Evolutionary conservation across 345 rosid species (phyloP).

Genomic region (Chamaenerion angustifolium): DNA sequence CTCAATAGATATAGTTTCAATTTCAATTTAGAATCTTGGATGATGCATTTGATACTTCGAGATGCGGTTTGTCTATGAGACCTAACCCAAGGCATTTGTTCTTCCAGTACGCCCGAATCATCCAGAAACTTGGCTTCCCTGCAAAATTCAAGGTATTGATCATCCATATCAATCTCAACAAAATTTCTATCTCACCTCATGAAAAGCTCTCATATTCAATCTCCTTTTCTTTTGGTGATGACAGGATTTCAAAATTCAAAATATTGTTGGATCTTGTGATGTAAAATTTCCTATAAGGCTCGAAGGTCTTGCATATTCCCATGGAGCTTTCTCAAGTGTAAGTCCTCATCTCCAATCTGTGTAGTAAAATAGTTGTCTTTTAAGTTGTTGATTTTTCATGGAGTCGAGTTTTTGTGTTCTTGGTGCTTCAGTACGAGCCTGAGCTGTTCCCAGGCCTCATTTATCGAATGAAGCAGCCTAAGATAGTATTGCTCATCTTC

Average conservation of each 20-base stretch:
- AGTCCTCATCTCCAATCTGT: slow-evolving; percentile 11
- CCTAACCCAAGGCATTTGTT: background rate
- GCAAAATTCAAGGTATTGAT: slow-evolving; percentile 72
- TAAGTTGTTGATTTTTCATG: background rate
- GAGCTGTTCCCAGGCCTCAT: slow-evolving; percentile 94
- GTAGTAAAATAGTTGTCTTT: too few species aligned
- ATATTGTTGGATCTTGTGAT: slow-evolving; percentile 78
- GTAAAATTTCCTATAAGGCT: slow-evolving; percentile 73
- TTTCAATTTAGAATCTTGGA: too few species aligned
- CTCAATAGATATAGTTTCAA: too few species aligned
- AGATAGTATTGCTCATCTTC: slow-evolving; percentile 88
- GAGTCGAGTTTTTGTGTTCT: background rate
- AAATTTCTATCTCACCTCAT: too few species aligned
- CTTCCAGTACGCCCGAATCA: slow-evolving; percentile 60
- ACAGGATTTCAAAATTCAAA: slow-evolving; percentile 85
- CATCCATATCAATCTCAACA: background rate
- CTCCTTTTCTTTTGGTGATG: background rate
- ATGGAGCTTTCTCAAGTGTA: slow-evolving; percentile 76
- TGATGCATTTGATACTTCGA: too few species aligned
- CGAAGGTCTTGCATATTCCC: slow-evolving; percentile 74
- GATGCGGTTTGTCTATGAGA: background rate
- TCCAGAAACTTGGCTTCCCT: slow-evolving; percentile 81
- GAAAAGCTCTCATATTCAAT: background rate
- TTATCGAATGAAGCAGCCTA: slow-evolving; percentile 92
- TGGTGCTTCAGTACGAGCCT: slow-evolving; percentile 70